Evolutionary conservation across 768 basidiomycete genomes (phyloP).

Genomic region (Rhodotorula taiwanensis): DNA sequence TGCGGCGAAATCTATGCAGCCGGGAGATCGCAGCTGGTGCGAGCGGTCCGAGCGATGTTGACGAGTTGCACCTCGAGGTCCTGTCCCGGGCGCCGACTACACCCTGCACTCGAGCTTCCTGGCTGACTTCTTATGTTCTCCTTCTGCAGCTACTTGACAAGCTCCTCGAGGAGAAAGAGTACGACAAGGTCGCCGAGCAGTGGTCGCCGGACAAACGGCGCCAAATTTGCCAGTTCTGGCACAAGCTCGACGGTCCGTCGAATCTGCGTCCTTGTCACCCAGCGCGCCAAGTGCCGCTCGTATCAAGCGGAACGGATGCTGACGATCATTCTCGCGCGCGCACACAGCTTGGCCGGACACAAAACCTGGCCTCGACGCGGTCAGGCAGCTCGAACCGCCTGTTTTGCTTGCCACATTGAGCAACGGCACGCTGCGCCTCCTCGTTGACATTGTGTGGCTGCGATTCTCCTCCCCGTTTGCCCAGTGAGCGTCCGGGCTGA

Average conservation of each 20-base stretch:
- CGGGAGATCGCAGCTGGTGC: conserved; percentile 28
- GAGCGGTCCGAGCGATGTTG: conserved; percentile 22
- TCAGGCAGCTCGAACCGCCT: conserved; percentile 15
- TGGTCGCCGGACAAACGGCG: conserved; percentile 6
- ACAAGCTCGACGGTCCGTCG: conserved; percentile 21
- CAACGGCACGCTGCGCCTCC: conserved; percentile 23
- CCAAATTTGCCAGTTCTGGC: conserved; percentile 21
- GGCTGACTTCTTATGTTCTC: not conserved
- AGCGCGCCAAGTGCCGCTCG: too few relatives aligned
- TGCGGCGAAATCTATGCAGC: not conserved
- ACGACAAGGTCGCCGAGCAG: not conserved
- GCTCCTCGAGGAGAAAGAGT: not conserved
- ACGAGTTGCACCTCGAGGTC: conserved; percentile 28
- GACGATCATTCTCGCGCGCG: too few relatives aligned
- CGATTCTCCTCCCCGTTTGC: not conserved
- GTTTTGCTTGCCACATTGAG: conserved; percentile 17
- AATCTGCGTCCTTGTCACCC: too few relatives aligned
- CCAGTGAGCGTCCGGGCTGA: too few relatives aligned
- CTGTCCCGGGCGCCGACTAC: too few relatives aligned
- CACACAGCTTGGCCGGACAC: conserved; percentile 23
- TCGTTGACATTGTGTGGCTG: conserved; percentile 15
- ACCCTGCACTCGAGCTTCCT: not conserved
- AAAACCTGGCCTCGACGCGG: conserved; percentile 9
- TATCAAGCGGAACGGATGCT: too few relatives aligned
- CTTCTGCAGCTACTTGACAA: conserved; percentile 15